Evolutionary conservation across 2,329 filamentous ascomycete genomes (phyloP), one percentile per base, ranked within the genome.

Genomic region (Fusarium sp.): DNA sequence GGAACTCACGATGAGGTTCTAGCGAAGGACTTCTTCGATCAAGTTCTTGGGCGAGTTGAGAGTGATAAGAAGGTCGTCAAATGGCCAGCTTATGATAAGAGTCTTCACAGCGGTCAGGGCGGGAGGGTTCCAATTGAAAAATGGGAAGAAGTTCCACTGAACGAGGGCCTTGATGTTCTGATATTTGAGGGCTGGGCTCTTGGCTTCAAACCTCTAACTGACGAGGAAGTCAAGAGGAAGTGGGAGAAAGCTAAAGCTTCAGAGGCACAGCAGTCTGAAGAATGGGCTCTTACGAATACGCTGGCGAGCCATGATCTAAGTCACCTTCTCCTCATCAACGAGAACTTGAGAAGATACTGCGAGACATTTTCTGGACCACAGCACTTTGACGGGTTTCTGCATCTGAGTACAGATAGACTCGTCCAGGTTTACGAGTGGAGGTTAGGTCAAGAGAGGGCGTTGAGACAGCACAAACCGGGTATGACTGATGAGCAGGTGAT

Each of bases 151-250:
- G 68, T 77, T 4, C 25, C 61, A 3, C 45, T 68, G 8, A 49
- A 20, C 1, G 11, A 67, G 29, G 49, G 57, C 12, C 62, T 77
- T 0, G 71, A 77, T 13, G 74, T 77, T 7, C 58, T 77, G 3
- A 75, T 77, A 2, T 77, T 77, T 9, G 75, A 77, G 35, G 74
- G 75, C 17, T 76, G 74, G 74, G 75, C 71, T 25, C 71, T 77
- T 5, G 76, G 73, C 3, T 77, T 75, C 36, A 63, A 71, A 14
- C 68, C 70, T 7, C 49, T 76, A 13, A 64, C 55, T 0, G 27
- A 60, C 12, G 59, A 71, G 5, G 65, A 67, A 4, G 47, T 74
- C 12, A 60, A 54, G 2, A n/a, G 56, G 0, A 75, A 75, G 45
- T 76, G 74, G 75, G 55, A 75, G 11, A 25, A 53, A 17, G 72